These are phyloP conservation scores for Populus hybrid DNA, from an alignment of 441 rosid genomes.

Conservation along the genomic window DNA sequence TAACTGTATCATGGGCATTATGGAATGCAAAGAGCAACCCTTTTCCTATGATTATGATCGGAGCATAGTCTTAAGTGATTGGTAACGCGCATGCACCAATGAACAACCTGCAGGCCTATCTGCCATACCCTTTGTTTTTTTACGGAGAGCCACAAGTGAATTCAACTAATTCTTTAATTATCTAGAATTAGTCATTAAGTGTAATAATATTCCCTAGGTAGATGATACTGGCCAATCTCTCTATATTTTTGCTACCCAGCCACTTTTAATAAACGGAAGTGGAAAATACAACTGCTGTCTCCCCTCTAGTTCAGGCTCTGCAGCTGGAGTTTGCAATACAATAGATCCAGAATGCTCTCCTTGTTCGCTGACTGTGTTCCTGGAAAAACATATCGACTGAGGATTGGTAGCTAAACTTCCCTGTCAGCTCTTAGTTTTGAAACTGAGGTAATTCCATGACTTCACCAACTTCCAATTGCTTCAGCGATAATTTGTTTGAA, in stretches of 20 bases:
- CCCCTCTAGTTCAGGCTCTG: constrained; percentile 14
- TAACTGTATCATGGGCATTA: constrained; percentile 75
- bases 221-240: too few species aligned
- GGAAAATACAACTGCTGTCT: constrained; percentile 60
- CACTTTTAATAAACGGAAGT: constrained; percentile 69
- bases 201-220: too few species aligned
- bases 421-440: constrained; percentile 80
- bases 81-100: constrained; percentile 59
- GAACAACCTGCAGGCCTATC: constrained; percentile 62
- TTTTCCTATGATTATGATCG: constrained; percentile 55
- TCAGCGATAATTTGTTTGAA: too few species aligned
- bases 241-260: constrained; percentile 27
- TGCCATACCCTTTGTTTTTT: constrained; percentile 52
- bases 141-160: constrained; percentile 68
- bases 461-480: too few species aligned
- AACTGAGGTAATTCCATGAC: constrained; percentile 47
- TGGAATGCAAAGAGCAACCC: constrained; percentile 75
- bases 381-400: constrained; percentile 57
- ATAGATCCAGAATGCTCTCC: constrained; percentile 56
- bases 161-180: neutral
- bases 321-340: constrained; percentile 36
- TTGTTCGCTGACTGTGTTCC: constrained; percentile 47
- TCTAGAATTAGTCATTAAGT: neutral
- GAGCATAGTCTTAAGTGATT: constrained; percentile 63
- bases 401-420: constrained; percentile 64